These are phyloP conservation scores for Leptographium procerum DNA, from an alignment of 2,329 filamentous ascomycete species.

Conservation along the genomic window DNA sequence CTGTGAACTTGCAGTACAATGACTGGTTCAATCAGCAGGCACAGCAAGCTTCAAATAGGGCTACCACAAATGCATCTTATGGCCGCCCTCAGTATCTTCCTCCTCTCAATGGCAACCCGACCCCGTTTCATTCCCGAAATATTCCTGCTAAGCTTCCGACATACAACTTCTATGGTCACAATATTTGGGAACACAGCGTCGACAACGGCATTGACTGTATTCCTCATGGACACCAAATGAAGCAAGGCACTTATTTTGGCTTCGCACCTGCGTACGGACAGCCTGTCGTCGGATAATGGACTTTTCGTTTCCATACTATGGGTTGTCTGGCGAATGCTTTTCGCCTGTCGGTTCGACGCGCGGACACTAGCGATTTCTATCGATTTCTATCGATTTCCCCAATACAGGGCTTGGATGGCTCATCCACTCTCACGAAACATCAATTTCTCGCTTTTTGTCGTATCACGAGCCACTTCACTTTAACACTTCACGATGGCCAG, in stretches of 20 bases:
- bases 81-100: slow-evolving; percentile 12
- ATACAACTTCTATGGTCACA: slow-evolving; percentile 34
- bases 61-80: slow-evolving; percentile 20
- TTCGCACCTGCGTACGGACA: slow-evolving; percentile 37
- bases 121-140: slow-evolving; percentile 32
- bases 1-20: slow-evolving; percentile 43
- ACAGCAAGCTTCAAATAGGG: slow-evolving; percentile 28
- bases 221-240: slow-evolving; percentile 27
- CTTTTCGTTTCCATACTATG: not conserved
- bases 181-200: slow-evolving; percentile 39
- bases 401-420: too few relatives aligned
- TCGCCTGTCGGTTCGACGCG: not conserved
- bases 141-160: slow-evolving; percentile 25
- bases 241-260: slow-evolving; percentile 35
- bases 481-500: not conserved
- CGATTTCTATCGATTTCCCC: too few relatives aligned
- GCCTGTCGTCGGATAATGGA: slow-evolving; percentile 37
- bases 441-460: not conserved
- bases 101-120: slow-evolving; percentile 7
- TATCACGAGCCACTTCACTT: not conserved
- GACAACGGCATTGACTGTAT: slow-evolving; percentile 36
- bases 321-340: not conserved
- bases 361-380: not conserved
- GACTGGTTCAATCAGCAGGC: slow-evolving; percentile 42
- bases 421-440: too few relatives aligned